These are phyloP conservation scores for Backusella luteola DNA, from an alignment of 192 early-diverging fungal species.

Conservation along the genomic window DNA sequence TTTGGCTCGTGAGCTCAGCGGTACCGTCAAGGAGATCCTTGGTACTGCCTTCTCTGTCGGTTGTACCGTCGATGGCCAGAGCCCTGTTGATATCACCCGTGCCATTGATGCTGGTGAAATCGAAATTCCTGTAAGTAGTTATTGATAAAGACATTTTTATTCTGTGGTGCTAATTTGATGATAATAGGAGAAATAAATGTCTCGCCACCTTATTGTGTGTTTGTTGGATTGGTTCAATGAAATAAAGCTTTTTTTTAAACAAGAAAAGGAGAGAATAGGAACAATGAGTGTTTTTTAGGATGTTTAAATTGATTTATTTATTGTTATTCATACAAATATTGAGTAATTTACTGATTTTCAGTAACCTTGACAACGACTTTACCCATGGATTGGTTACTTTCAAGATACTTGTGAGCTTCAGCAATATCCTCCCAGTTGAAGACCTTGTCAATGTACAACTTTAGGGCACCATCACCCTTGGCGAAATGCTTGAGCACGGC, in stretches of 20 bases:
- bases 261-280: not conserved
- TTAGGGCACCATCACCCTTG: slow-evolving; percentile 37
- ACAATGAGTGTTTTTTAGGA: not conserved
- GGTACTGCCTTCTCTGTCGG: slow-evolving; percentile 94
- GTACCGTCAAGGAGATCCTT: slow-evolving; percentile 96
- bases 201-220: slow-evolving; percentile 8
- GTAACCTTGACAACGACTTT: slow-evolving; percentile 56
- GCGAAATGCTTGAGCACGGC: slow-evolving; percentile 49
- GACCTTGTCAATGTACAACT: slow-evolving; percentile 54
- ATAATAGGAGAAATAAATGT: slow-evolving; percentile 27
- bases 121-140: slow-evolving; percentile 54
- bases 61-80: slow-evolving; percentile 98
- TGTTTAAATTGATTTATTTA: not conserved
- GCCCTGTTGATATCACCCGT: slow-evolving; percentile 82
- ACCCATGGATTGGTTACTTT: slow-evolving; percentile 61
- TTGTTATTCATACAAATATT: not conserved
- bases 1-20: slow-evolving; percentile 87
- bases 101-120: slow-evolving; percentile 87
- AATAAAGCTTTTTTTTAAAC: slow-evolving; percentile 4
- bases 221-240: slow-evolving; percentile 17
- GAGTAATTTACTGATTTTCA: not conserved
- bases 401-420: slow-evolving; percentile 65
- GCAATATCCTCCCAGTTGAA: slow-evolving; percentile 69
- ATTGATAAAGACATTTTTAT: not conserved
- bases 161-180: not conserved